Percentiles rank a stretch among this genome's conserved stretches.
These are phyloP conservation scores for Talaromyces borbonicus DNA, from an alignment of 495 filamentous ascomycete genomes.

Conservation along the genomic window DNA sequence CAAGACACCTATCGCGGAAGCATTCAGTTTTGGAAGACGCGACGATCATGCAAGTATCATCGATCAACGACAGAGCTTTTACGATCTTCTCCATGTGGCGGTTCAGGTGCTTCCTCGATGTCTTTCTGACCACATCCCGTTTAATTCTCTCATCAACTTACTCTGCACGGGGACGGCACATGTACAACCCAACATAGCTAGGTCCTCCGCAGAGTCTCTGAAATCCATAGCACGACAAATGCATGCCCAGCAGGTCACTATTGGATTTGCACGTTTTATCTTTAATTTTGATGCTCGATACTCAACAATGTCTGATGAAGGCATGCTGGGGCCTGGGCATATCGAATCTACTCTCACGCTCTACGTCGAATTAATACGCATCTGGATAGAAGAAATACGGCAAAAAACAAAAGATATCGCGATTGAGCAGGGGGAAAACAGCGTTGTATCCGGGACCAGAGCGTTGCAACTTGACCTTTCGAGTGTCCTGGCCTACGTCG, in stretches of 20 bases:
- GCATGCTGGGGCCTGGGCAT: slow-evolving; percentile 89
- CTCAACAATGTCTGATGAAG: slow-evolving; percentile 95
- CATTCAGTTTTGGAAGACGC: slow-evolving; percentile 76
- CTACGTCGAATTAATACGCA: slow-evolving; percentile 86
- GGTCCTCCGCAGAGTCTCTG: slow-evolving; percentile 81
- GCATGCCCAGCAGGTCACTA: slow-evolving; percentile 91
- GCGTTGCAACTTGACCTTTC: slow-evolving; percentile 76
- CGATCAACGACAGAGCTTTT: slow-evolving; percentile 90
- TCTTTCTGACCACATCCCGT: slow-evolving; percentile 79
- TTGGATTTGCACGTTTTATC: slow-evolving; percentile 92
- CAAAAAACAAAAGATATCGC: slow-evolving; percentile 69
- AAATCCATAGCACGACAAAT: slow-evolving; percentile 92
- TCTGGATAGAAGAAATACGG: slow-evolving; percentile 96
- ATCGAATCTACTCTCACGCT: slow-evolving; percentile 89
- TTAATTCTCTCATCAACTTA: slow-evolving; percentile 90
- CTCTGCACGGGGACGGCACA: slow-evolving; percentile 96
- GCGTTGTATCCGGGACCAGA: slow-evolving; percentile 44
- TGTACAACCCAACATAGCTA: slow-evolving; percentile 84
- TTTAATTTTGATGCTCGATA: slow-evolving; percentile 97
- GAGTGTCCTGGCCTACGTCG: slow-evolving; percentile 79
- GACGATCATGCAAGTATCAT: slow-evolving; percentile 65
- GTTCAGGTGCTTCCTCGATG: slow-evolving; percentile 92
- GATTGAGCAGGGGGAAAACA: slow-evolving; percentile 47
- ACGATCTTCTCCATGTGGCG: slow-evolving; percentile 89
- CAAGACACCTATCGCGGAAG: slow-evolving; percentile 88